Base-by-base conservation (phyloP, 2,329 filamentous ascomycete species). In the Biscogniauxia sp. region DNA sequence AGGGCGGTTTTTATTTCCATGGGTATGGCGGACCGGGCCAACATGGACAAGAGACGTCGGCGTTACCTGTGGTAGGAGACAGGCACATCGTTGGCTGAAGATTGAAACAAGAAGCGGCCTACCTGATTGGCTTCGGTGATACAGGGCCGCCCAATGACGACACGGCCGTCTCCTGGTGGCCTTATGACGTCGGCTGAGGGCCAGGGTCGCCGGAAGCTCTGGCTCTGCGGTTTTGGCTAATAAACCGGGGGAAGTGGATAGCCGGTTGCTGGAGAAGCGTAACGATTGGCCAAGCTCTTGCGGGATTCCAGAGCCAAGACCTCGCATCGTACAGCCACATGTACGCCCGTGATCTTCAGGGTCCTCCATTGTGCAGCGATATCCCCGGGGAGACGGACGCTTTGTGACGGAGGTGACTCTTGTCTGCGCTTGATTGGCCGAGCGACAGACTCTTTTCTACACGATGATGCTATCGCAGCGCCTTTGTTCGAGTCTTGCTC, bases 311-410 rank as follows among this genome's bases (percentile, higher is more conserved):
- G 23, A 55, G 63, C 61, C 63, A 64, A 66, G 66, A 66, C 64
- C 53, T 61, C 61, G 49, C 66, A 70, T 66, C 62, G 65, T 62
- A 66, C 65, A 62, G 63, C 61, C 66, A 65, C 61, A 59, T 63
- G 61, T 68, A 61, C 52, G 66, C 59, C 37, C 45, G 61, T 67
- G 66, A 71, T 70, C 68, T 68, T 70, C 67, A 70, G 67, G 69
- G 68, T 70, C 68, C 66, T 68, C 63, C 65, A 58, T 66, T 61
- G 64, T 66, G 62, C 61, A 57, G 64, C 60, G 53, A 60, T 51
- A 45, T 58, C 56, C 61, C 62, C 64, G 66, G 64, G 64, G 62
- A 64, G 64, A 60, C 65, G 64, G 64, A 59, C 59, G 60, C 28
- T 59, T 7, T 52, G 26, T 59, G 61, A 60, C 59, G 20, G 52